phyloP scores from a whole-genome alignment of 1,139 yeast species.

The Lodderomyces metapsilosis region DNA sequence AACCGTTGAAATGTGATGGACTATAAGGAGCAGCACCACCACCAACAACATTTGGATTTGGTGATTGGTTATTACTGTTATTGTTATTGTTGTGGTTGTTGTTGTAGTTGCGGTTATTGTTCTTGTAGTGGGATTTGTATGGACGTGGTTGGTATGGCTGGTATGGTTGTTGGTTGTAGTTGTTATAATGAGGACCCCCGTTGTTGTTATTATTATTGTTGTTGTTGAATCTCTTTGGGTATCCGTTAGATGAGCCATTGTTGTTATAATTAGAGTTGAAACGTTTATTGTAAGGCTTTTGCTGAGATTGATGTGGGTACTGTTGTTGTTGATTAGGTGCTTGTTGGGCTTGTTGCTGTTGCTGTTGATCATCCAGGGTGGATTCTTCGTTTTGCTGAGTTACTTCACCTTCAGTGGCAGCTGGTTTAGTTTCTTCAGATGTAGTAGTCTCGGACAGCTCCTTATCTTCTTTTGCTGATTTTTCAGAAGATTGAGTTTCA shows the following conservation, averaged over 20 bases:
- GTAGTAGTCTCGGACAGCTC: conserved; percentile 3
- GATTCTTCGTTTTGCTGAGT: conserved; percentile 3
- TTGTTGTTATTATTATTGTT: conserved; percentile 4
- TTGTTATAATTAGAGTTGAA: conserved; percentile 8
- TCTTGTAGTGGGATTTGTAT: conserved; percentile 5
- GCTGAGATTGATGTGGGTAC: conserved; percentile 8
- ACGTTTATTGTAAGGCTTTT: conserved; percentile 7
- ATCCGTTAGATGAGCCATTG: conserved; percentile 10
- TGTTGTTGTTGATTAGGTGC: conserved; percentile 18
- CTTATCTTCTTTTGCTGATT: conserved; percentile 2
- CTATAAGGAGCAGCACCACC: not conserved
- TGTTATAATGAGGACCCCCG: conserved; percentile 1
- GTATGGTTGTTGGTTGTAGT: conserved; percentile 5
- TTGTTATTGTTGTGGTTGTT: conserved; percentile 5
- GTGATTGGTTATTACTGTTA: conserved; percentile 3
- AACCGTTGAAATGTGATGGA: conserved; percentile 2
- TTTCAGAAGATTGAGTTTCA: not conserved
- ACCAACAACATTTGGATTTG: conserved; percentile 4
- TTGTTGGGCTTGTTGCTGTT: conserved; percentile 13
- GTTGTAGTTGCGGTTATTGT: conserved; percentile 7
- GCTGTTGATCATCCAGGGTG: not conserved
- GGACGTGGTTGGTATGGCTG: conserved; percentile 8
- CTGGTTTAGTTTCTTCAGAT: conserved; percentile 3
- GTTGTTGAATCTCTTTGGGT: conserved; percentile 9
- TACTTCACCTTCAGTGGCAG: conserved; percentile 1